Conservation (phyloP, 108 stramenopile species). For the Parietichytrium sp. region DNA sequence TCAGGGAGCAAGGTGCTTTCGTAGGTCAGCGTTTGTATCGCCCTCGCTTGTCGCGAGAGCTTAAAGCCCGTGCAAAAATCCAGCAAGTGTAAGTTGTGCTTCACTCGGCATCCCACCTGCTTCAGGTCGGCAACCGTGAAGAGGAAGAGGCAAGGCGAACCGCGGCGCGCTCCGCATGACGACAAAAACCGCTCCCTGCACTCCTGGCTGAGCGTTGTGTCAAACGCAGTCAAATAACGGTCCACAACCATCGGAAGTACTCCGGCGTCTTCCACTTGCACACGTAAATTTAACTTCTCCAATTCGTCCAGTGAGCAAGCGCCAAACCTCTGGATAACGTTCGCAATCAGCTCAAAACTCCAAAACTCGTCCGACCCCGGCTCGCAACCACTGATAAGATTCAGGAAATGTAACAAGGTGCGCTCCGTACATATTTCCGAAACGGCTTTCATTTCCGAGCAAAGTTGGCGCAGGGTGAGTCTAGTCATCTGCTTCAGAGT, state of each 20-base stretch:
- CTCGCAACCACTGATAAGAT: conserved; percentile 38
- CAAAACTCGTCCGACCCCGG: conserved; percentile 27
- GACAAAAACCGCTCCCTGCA: background rate
- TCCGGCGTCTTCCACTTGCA: conserved; percentile 1
- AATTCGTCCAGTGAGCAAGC: background rate
- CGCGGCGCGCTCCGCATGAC: background rate
- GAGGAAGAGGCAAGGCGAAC: conserved; percentile 40
- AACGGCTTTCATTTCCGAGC: conserved; percentile 27
- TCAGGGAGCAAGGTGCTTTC: background rate
- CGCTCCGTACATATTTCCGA: conserved; percentile 39
- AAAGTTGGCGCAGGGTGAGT: conserved; percentile 46
- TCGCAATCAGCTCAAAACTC: conserved; percentile 36
- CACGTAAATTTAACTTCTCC: conserved; percentile 25
- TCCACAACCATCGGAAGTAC: background rate
- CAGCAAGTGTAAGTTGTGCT: conserved; percentile 42
- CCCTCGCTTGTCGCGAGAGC: conserved; percentile 6
- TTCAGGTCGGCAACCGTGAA: conserved; percentile 46
- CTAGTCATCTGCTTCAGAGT: conserved; percentile 56
- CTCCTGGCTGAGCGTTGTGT: background rate
- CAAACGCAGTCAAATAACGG: conserved; percentile 21
- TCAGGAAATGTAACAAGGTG: conserved; percentile 41
- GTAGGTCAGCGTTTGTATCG: background rate
- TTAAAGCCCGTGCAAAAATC: conserved; percentile 37
- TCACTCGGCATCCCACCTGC: conserved; percentile 1
- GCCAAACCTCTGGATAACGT: conserved; percentile 34